Evolutionary conservation across 2,329 filamentous ascomycete genomes (phyloP), one percentile per base, ranked within the genome.

Genomic region (Aspergillus terreus): DNA sequence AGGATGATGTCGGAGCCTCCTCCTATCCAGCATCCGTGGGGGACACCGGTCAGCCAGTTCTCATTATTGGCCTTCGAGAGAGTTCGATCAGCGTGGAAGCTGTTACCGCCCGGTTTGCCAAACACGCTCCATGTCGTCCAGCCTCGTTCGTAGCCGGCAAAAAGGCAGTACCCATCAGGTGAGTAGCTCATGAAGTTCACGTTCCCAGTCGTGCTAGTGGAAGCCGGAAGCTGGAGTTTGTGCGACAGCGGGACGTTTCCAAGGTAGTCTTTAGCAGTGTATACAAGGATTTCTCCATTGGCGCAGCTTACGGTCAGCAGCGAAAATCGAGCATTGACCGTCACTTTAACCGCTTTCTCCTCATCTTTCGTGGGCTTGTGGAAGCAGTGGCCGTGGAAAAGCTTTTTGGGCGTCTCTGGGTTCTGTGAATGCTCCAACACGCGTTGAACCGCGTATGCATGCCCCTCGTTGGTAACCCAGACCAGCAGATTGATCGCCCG

Each of bases 111-210:
- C 2, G 87, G 81, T 70, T 96, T 96, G 32, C 94, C 94, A 71
- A 95, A 99, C 35, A 97, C 94, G 68, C 92, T 97, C 92, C 92
- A 99, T 44, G 86, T 92, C 4, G 89, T 87, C 94, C 94, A 99
- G 0, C 94, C 95, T 52, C 86, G 85, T 63, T 94, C 86, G 65
- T 92, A 97, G 1, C 92, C 94, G 41, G 88, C 91, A 71, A 99
- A 96, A 7, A 99, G 80, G 68, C 92, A 96, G 69, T 97, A 96
- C 15, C 94, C 94, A 69, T 99, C 94, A 0, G 92, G 91, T 1
- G 94, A 96, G 74, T 96, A 99, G 54, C 76, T 84, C 58, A 99
- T 72, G 27, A 85, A 87, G 2, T 83, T 90, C 47, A 96, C 74
- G 11, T 74, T 70, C 0, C 94, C 94, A 1, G 90, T 85, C 14